phyloP scores from a whole-genome alignment of 2,329 filamentous ascomycete genomes.

The Diplodia sapinea region DNA sequence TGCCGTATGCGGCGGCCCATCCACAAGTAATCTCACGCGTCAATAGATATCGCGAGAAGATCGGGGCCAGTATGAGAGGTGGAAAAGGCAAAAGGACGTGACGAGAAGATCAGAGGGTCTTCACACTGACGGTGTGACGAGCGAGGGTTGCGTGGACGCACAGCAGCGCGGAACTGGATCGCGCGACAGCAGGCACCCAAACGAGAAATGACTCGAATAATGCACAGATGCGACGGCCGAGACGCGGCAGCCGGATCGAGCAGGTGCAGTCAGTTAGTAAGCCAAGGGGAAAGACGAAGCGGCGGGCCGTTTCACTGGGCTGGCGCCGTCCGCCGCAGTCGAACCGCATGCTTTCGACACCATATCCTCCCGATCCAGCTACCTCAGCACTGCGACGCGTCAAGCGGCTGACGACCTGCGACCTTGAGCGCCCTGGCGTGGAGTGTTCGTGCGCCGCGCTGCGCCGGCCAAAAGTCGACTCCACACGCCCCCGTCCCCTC shows the following conservation, averaged over 20 bases:
- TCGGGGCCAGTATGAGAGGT: neutral
- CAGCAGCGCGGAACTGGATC: too few species aligned
- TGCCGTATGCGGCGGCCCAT: neutral
- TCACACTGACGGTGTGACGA: neutral
- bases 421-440: neutral
- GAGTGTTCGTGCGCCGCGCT: neutral
- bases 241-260: too few species aligned
- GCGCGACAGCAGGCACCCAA: too few species aligned
- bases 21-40: neutral
- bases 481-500: neutral
- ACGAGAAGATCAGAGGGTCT: neutral
- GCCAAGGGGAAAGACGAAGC: too few species aligned
- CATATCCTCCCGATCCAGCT: neutral
- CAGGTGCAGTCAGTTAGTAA: neutral
- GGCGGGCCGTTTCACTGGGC: neutral
- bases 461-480: neutral
- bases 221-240: neutral
- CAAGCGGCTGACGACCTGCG: neutral
- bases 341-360: neutral
- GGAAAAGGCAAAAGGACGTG: neutral
- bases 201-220: neutral
- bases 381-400: neutral
- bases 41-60: neutral
- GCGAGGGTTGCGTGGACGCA: neutral
- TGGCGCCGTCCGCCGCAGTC: neutral